Evolutionary conservation across 2,329 filamentous ascomycete species (phyloP), one percentile per base, ranked within the genome.

Genomic region (Aspergillus terreus): DNA sequence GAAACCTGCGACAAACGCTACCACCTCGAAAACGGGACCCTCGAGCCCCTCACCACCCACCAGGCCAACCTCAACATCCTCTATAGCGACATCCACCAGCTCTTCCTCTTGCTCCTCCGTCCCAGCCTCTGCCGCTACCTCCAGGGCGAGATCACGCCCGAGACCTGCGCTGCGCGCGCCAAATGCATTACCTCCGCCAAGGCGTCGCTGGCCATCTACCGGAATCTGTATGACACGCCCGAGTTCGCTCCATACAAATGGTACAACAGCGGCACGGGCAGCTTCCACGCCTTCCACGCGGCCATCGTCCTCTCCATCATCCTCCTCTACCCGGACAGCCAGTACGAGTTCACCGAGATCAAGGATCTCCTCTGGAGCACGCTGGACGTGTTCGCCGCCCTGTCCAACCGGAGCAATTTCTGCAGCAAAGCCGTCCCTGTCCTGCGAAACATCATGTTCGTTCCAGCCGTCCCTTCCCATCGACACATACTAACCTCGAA

Each of bases 271-370:
- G 68, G 69, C 2, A 54, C 71, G 2, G 71, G 70, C 5, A 71
- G 68, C 47, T 74, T 73, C 52, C 69, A 74, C 36, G 69, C 71
- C 1, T 73, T 74, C 51, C 70, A 73, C 42, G 71, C 68, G 1
- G 70, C 70, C 5, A 63, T 72, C 1, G 64, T 68, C 5, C 51
- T 71, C 2, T 60, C 63, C 5, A 52, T 62, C 3, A 61, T 66
- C 15, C 52, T 70, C 6, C 58, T 66, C 46, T 60, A 63, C 27
- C 61, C 65, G 0, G 62, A 69, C 17, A 61, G 52, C 46, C 56
- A 60, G 10, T 50, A 54, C 25, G 67, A 71, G 44, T 67, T 62
- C 17, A 53, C 61, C 41, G 63, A 68, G 42, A 64, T 59, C 15
- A 64, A 67, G 40, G 58, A 58, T 11, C 47, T 62, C 1, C 58